Evolutionary conservation across 2,329 filamentous ascomycete genomes (phyloP).

Genomic region (Ophiostoma triangulosporum): DNA sequence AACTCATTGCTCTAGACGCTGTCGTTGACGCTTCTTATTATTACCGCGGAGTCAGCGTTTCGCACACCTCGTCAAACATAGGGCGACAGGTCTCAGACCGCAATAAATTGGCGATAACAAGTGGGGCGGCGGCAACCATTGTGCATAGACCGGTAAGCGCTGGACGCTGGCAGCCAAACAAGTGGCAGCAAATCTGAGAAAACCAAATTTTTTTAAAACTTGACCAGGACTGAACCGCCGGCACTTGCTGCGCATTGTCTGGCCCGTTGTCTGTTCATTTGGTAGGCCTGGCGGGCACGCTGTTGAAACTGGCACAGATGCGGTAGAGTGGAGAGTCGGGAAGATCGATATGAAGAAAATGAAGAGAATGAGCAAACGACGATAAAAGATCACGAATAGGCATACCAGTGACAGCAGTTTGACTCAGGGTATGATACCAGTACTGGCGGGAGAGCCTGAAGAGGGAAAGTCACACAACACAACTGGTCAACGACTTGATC

Average conservation of each 20-base stretch:
- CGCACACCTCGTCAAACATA: not conserved
- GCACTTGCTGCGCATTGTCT: not conserved
- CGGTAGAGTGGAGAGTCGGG: not conserved
- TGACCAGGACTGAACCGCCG: not conserved
- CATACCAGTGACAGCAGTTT: too few species aligned
- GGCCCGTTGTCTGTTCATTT: not conserved
- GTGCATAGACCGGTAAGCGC: constrained; percentile 6
- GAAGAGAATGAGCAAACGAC: not conserved
- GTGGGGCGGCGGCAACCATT: not conserved
- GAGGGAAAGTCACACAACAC: too few species aligned
- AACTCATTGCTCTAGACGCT: not conserved
- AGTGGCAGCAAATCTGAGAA: not conserved
- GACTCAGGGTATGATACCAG: too few species aligned
- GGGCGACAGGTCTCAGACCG: not conserved
- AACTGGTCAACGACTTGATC: too few species aligned
- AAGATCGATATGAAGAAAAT: not conserved
- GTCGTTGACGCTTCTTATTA: not conserved
- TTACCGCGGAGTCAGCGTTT: not conserved
- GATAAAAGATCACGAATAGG: too few species aligned
- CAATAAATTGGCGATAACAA: not conserved
- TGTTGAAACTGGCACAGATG: not conserved
- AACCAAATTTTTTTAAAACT: not conserved
- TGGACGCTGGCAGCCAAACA: constrained; percentile 9
- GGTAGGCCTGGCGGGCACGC: not conserved
- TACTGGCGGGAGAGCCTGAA: too few species aligned